A percentile compares a stretch with the other conserved stretches of the same genome.
Conservation (phyloP, 371 early-diverging fungal genomes). For the Mortierella sp. region DNA sequence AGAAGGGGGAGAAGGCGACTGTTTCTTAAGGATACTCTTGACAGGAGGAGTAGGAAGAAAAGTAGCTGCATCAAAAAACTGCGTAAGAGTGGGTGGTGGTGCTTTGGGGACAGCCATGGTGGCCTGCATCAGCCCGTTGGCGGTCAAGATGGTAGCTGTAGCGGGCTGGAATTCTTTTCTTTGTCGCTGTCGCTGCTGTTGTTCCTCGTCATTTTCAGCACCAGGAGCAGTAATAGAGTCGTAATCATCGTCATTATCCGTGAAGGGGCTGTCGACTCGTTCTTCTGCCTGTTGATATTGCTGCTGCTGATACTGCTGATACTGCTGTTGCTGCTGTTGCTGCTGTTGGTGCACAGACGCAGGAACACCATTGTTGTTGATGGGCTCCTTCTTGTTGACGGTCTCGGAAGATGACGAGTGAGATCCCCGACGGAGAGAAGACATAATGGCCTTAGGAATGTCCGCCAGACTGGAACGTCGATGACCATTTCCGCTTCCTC, state of each 20-base stretch:
- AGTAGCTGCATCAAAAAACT: background rate
- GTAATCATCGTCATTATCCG: background rate
- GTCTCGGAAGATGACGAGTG: background rate
- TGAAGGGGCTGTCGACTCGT: background rate
- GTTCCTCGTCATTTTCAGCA: background rate
- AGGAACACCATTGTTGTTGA: background rate
- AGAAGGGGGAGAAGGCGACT: background rate
- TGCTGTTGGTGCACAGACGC: background rate
- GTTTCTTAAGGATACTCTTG: constrained; percentile 41
- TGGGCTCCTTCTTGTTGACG: background rate
- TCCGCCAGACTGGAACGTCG: constrained; percentile 38
- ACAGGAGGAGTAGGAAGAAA: background rate
- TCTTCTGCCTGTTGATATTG: background rate
- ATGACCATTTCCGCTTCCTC: background rate
- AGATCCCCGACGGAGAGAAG: constrained; percentile 40
- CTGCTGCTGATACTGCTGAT: background rate
- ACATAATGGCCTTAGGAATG: constrained; percentile 41
- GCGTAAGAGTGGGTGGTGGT: background rate
- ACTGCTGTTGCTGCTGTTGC: background rate
- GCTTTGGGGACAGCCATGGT: constrained; percentile 22
- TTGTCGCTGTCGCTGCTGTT: background rate
- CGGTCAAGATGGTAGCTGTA: constrained; percentile 21
- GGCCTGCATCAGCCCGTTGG: constrained; percentile 21
- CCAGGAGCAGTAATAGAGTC: background rate
- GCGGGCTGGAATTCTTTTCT: background rate